Evolutionary conservation across 2,329 filamentous ascomycete species (phyloP).

Genomic region (Calonectria hongkongensis): DNA sequence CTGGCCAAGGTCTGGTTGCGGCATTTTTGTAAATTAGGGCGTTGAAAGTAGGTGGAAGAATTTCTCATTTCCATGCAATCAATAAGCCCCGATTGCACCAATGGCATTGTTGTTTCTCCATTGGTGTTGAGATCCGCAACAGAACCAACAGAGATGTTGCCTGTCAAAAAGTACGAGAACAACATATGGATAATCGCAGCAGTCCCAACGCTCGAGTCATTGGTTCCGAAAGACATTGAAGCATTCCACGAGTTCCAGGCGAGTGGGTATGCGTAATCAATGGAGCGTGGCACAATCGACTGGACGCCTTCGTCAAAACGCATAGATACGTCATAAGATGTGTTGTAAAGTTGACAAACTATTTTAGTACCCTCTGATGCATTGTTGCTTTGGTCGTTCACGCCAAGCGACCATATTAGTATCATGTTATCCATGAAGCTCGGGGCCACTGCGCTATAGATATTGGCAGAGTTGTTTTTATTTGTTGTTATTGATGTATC

Average conservation of each 20-base stretch:
- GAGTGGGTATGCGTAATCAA: not conserved
- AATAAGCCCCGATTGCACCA: not conserved
- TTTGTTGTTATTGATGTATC: not conserved
- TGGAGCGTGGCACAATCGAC: not conserved
- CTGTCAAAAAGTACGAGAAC: not conserved
- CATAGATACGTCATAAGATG: not conserved
- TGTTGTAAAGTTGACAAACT: conserved; percentile 9
- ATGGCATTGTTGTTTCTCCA: not conserved
- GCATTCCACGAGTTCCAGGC: not conserved
- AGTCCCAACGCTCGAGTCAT: not conserved
- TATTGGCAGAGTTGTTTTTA: not conserved
- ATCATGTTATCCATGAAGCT: not conserved
- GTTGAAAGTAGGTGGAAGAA: not conserved
- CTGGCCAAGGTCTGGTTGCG: not conserved
- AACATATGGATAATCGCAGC: not conserved
- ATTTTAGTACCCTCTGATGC: too few species aligned
- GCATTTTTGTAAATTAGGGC: not conserved
- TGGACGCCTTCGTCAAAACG: not conserved
- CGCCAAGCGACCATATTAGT: not conserved
- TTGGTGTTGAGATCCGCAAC: too few species aligned
- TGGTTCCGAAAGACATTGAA: not conserved
- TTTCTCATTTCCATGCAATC: not conserved
- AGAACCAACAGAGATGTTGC: not conserved
- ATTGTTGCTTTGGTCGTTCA: not conserved
- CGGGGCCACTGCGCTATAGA: not conserved